Evolutionary conservation across 2,329 filamentous ascomycete species (phyloP), one percentile per base, ranked within the genome.

Genomic region (Cercospora nicotianae): DNA sequence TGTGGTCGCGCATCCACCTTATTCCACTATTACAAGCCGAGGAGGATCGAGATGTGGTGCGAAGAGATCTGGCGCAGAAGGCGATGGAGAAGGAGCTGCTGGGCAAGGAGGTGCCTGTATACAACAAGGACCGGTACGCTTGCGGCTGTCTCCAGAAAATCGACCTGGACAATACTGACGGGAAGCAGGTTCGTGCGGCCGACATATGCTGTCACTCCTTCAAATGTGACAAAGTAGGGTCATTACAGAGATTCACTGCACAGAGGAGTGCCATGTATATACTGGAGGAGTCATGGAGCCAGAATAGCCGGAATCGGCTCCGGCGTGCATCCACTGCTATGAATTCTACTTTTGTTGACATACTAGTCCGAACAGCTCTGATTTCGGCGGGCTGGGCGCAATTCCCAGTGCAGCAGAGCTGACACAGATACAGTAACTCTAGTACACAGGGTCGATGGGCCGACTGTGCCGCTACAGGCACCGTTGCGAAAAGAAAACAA

Each of bases 1-100:
- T 97, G 88, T 99, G 95, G 95, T 89, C 92, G 70, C 91, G 95
- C 79, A 96, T 99, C 82, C 89, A 98, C 83, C 86, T 99, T 72
- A 95, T 94, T 77, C 95, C 95, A 67, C 84, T 97, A 71, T 88
- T 99, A 72, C 94, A 98, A 80, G 95, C 95, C 66, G 95, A 99
- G 80, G 93, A 97, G 81, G 95, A 99, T 84, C 90, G 95, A 69
- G 95, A 99, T 82, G 90, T 94, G 80, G 94, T 97, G 71, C 88
- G 95, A 73, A 87, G 94, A 78, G 87, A 94, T 81, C 87, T 90
- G 73, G 95, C 95, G 67, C 92, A 96, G 81, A 89, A 93, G 86
- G 90, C 89, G 73, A 87, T 95, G 73, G 95, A 98, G 87, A 93
- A 94, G 87, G 90, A 93, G 82, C 83, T 99, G 72, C 79, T 98